These are phyloP conservation scores for Dactylonectria estremocensis DNA, from an alignment of 2,329 filamentous ascomycete genomes.

Conservation along the genomic window DNA sequence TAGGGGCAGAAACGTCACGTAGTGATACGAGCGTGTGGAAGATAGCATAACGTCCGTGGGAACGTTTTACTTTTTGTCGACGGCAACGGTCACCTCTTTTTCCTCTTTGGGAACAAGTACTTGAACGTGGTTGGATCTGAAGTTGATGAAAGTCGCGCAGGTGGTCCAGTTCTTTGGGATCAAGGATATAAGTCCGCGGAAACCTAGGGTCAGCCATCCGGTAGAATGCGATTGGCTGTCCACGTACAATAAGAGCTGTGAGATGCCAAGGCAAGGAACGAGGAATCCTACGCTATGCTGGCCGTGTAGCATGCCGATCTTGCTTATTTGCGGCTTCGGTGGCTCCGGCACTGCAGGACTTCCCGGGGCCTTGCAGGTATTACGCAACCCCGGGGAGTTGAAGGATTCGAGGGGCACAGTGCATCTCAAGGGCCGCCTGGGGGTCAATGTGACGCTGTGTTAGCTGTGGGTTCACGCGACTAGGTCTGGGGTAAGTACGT, in stretches of 20 bases:
- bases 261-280: neutral
- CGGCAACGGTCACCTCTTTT: constrained; percentile 2
- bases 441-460: neutral
- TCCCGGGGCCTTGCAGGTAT: neutral
- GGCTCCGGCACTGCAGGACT: neutral
- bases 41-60: neutral
- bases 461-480: neutral
- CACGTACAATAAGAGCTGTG: neutral
- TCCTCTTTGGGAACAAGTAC: neutral
- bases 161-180: neutral
- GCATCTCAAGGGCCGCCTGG: neutral
- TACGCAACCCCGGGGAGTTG: neutral
- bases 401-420: neutral
- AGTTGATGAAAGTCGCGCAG: constrained; percentile 6
- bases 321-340: constrained; percentile 1
- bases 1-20: neutral
- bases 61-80: constrained; percentile 18
- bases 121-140: constrained; percentile 1
- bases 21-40: neutral
- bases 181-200: neutral
- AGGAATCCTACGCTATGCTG: neutral
- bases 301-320: constrained; percentile 6
- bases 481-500: neutral
- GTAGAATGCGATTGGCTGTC: neutral
- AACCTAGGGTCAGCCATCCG: neutral